A percentile compares a stretch with the other conserved stretches of the same genome.
Conservation (phyloP, 1,284 basidiomycete species). For the Moniliophthora roreri region DNA sequence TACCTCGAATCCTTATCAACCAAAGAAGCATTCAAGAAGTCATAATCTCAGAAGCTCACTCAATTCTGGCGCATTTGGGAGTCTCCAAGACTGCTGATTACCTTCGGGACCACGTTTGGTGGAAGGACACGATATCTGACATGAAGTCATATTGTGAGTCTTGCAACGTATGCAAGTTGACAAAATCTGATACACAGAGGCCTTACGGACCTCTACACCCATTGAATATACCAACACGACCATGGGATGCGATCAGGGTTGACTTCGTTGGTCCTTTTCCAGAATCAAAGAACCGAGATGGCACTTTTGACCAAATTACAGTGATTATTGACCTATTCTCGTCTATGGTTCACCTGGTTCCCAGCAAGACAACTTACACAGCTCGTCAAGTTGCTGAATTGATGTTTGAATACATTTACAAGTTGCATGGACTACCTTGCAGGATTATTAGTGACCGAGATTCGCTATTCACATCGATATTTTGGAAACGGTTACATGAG, state of each 20-base stretch:
- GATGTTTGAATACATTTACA: constrained; percentile 22
- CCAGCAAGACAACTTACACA: constrained; percentile 15
- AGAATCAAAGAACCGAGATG: constrained; percentile 22
- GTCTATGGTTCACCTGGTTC: constrained; percentile 28
- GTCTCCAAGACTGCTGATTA: no score
- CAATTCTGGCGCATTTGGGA: no score
- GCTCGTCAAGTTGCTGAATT: constrained; percentile 21
- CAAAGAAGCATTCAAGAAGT: no score
- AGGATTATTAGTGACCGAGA: constrained; percentile 21
- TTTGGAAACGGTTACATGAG: constrained; percentile 22
- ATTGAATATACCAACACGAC: constrained; percentile 19
- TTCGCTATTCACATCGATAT: constrained; percentile 19
- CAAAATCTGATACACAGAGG: constrained; percentile 22
- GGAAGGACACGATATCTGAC: no score
- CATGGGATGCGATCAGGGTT: constrained; percentile 30
- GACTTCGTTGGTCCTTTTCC: constrained; percentile 38
- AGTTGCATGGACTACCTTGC: constrained; percentile 22
- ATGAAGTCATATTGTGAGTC: constrained; percentile 23
- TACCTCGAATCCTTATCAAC: constrained; percentile 18
- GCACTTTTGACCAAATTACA: constrained; percentile 25
- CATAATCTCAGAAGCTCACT: no score
- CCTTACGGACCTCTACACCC: constrained; percentile 24
- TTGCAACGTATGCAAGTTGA: constrained; percentile 21
- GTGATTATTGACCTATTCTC: constrained; percentile 34
- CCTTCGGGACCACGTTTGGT: no score